phyloP scores from a whole-genome alignment of 345 rosid species.

The Moricandia arvensis region DNA sequence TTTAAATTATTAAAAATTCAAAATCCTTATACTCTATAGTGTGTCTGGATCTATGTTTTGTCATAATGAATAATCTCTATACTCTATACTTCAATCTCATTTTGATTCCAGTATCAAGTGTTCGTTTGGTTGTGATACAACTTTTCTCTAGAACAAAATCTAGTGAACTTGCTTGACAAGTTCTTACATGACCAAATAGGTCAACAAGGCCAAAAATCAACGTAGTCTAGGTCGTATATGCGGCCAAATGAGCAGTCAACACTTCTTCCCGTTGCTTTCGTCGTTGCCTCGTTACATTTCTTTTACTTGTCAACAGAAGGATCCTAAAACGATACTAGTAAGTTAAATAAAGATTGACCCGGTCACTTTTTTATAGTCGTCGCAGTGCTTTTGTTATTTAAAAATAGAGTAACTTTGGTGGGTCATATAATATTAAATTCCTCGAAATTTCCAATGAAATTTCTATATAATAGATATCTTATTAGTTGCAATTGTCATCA shows the following conservation, averaged over 20 bases:
- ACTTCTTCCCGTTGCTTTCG: slow-evolving; percentile 7
- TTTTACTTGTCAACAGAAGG: not conserved
- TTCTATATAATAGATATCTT: slow-evolving; percentile 4
- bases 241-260: not conserved
- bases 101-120: not conserved
- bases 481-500: slow-evolving; percentile 14
- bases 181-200: not conserved
- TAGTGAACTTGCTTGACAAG: slow-evolving; percentile 20
- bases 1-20: too few species aligned
- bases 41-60: too few species aligned
- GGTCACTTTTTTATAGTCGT: not conserved
- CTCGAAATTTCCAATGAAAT: not conserved
- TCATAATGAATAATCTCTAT: too few species aligned
- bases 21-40: too few species aligned
- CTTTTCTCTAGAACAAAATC: not conserved
- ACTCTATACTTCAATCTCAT: not conserved
- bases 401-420: not conserved
- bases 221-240: slow-evolving; percentile 2
- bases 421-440: not conserved
- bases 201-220: slow-evolving; percentile 12
- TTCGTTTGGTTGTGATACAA: not conserved
- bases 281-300: not conserved
- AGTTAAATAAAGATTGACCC: not conserved
- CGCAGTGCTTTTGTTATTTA: not conserved
- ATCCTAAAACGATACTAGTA: too few species aligned